phyloP scores from a whole-genome alignment of 208 protist genomes.

The Herpetomonas tarakana region DNA sequence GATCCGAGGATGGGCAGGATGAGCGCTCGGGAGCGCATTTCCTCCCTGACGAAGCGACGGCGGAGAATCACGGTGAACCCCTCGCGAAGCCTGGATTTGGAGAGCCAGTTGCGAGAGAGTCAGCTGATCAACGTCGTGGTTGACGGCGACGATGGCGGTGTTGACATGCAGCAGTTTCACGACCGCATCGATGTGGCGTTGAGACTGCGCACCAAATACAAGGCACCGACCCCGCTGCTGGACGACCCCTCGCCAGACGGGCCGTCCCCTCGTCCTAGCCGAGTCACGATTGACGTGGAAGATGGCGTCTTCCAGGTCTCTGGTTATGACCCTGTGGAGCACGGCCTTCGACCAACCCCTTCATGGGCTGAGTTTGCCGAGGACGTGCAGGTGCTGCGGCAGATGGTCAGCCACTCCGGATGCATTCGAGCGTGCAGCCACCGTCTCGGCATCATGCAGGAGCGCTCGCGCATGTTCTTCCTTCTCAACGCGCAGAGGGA shows the following conservation, averaged over 20 bases:
- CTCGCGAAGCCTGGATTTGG: slow-evolving; percentile 2
- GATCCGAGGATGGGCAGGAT: too few species aligned
- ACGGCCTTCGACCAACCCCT: slow-evolving; percentile 23
- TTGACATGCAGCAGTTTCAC: slow-evolving; percentile 83
- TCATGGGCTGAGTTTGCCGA: slow-evolving; percentile 62
- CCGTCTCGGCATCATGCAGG: slow-evolving; percentile 90
- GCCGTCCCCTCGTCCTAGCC: slow-evolving; percentile 15
- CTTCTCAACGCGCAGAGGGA: slow-evolving; percentile 88
- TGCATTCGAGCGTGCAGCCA: slow-evolving; percentile 82
- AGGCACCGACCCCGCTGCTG: slow-evolving; percentile 10
- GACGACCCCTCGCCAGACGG: slow-evolving; percentile 4
- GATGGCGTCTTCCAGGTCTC: slow-evolving; percentile 71
- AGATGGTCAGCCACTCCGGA: slow-evolving; percentile 66
- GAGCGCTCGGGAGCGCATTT: neutral
- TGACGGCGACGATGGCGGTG: slow-evolving; percentile 87
- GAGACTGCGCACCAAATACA: slow-evolving; percentile 67
- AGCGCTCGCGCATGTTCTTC: slow-evolving; percentile 91
- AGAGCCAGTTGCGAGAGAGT: slow-evolving; percentile 48
- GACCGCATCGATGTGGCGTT: slow-evolving; percentile 76
- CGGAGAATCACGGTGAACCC: neutral
- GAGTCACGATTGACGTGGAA: slow-evolving; percentile 47
- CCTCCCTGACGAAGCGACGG: neutral
- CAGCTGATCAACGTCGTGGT: slow-evolving; percentile 88
- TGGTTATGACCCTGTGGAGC: slow-evolving; percentile 31
- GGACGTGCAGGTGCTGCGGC: slow-evolving; percentile 69